Percentiles rank a stretch among this genome's conserved stretches.
Evolutionary conservation across 2,329 filamentous ascomycete genomes (phyloP).

Genomic region (Sporothrix mexicana): DNA sequence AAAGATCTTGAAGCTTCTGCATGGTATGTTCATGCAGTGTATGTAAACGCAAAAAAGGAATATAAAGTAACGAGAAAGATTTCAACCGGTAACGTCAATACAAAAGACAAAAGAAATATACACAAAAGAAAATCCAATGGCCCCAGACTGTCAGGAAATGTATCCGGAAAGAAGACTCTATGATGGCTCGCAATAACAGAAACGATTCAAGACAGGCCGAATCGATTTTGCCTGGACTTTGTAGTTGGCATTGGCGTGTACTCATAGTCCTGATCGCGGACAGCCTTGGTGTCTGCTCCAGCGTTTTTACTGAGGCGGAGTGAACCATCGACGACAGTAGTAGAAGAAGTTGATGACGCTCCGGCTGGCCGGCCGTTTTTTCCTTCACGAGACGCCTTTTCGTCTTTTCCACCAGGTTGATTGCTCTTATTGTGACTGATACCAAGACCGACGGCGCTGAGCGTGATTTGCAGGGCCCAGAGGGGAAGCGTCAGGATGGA

Average conservation of each 20-base stretch:
- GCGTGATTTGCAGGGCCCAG: not conserved
- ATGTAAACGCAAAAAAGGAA: not conserved
- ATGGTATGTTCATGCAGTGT: not conserved
- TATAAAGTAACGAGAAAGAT: not conserved
- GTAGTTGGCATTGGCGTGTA: constrained; percentile 7
- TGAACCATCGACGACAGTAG: not conserved
- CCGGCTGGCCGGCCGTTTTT: not conserved
- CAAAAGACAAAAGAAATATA: not conserved
- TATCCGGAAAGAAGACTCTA: not conserved
- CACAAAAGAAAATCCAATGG: not conserved
- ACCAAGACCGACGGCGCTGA: not conserved
- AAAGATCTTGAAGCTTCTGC: not conserved
- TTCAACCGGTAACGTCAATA: not conserved
- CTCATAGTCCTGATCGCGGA: constrained; percentile 1
- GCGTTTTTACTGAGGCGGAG: not conserved
- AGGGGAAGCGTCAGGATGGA: constrained; percentile 15
- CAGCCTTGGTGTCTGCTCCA: not conserved
- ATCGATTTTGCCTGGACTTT: not conserved
- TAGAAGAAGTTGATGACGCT: not conserved
- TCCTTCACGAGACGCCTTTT: not conserved
- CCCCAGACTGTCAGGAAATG: not conserved
- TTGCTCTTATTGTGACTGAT: not conserved
- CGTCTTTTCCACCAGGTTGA: not conserved
- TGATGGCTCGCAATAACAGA: not conserved
- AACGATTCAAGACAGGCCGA: not conserved